A percentile compares a stretch with the other conserved stretches of the same genome.
phyloP scores from a whole-genome alignment of 768 basidiomycete genomes.

The Jaapia argillacea region DNA sequence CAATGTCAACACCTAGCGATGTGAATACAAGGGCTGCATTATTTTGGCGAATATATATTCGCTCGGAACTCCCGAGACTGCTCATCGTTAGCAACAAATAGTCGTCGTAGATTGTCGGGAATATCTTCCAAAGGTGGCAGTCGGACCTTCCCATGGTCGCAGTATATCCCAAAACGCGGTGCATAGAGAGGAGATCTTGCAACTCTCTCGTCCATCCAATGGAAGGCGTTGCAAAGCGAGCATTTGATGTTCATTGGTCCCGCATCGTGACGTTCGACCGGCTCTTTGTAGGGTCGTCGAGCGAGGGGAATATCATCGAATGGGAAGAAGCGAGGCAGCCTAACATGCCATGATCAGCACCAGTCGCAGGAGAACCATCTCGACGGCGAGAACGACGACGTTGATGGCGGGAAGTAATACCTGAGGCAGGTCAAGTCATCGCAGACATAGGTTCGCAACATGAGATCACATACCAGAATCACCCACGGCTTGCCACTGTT shows the following conservation, averaged over 20 bases:
- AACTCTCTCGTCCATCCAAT: slow-evolving; percentile 23
- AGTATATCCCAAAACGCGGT: slow-evolving; percentile 26
- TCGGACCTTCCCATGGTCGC: slow-evolving; percentile 22
- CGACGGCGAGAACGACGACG: too few relatives aligned
- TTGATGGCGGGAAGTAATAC: too few relatives aligned
- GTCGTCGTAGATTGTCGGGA: slow-evolving; percentile 9
- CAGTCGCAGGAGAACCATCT: too few relatives aligned
- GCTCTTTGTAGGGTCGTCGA: slow-evolving; percentile 2
- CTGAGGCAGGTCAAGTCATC: too few relatives aligned
- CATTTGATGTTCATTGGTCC: slow-evolving; percentile 27
- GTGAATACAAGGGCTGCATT: slow-evolving; percentile 32
- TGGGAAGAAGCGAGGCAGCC: too few relatives aligned
- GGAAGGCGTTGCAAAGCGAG: slow-evolving; percentile 22
- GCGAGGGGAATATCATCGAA: neutral
- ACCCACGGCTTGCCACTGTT: too few relatives aligned
- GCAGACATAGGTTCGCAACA: too few relatives aligned
- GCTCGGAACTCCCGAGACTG: slow-evolving; percentile 17
- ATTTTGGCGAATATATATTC: slow-evolving; percentile 29
- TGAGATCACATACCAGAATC: too few relatives aligned
- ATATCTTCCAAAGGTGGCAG: slow-evolving; percentile 17
- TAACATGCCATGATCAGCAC: too few relatives aligned
- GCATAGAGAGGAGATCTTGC: slow-evolving; percentile 2
- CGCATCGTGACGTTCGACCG: slow-evolving; percentile 10
- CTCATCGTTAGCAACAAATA: slow-evolving; percentile 10
- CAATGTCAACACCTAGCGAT: slow-evolving; percentile 22